These are phyloP conservation scores for Aspergillus caelatus DNA, from an alignment of 2,329 filamentous ascomycete species.

Conservation along the genomic window DNA sequence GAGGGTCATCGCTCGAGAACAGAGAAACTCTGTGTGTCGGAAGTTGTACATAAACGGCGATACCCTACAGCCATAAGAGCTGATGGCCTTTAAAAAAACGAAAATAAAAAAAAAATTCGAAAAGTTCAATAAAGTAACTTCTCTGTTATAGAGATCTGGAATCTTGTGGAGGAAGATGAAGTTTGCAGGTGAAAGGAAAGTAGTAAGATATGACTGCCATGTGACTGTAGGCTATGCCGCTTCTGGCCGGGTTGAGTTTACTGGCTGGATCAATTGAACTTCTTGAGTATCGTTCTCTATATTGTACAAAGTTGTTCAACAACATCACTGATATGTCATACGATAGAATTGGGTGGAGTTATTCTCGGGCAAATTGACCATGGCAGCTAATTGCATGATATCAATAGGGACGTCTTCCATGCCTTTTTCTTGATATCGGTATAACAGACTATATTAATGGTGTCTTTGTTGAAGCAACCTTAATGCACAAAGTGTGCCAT, in stretches of 20 bases:
- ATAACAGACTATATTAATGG: background rate
- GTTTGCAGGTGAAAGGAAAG: background rate
- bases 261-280: background rate
- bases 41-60: slow-evolving; percentile 15
- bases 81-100: background rate
- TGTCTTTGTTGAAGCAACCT: background rate
- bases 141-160: too few species aligned
- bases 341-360: background rate
- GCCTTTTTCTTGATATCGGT: background rate
- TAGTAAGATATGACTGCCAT: background rate
- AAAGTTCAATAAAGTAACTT: background rate
- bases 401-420: background rate
- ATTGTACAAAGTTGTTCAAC: background rate
- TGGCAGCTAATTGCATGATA: background rate
- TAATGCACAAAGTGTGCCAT: background rate
- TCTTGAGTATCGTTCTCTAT: background rate
- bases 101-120: slow-evolving; percentile 4
- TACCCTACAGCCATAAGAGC: slow-evolving; percentile 9
- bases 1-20: slow-evolving; percentile 1
- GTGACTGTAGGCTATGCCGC: background rate
- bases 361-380: background rate
- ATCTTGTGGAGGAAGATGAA: background rate
- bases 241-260: background rate
- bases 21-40: background rate
- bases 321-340: background rate